Percentiles rank a stretch among this genome's conserved stretches.
phyloP scores from a whole-genome alignment of 2,329 filamentous ascomycete genomes.

The Xenoacremonium recifei region DNA sequence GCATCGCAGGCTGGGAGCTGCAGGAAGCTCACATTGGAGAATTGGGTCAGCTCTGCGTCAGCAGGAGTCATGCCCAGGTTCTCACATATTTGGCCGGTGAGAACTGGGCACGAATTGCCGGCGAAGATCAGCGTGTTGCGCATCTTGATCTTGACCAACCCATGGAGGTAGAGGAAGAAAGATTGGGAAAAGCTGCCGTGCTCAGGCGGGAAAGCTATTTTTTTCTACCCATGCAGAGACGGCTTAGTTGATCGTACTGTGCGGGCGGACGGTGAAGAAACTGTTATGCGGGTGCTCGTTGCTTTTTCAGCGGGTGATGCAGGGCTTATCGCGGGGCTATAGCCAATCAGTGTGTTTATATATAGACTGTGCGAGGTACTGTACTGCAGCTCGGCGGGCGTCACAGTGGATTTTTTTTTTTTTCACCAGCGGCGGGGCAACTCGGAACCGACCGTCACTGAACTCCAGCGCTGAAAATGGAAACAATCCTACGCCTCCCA shows the following conservation, averaged over 20 bases:
- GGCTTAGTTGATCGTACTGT: slow-evolving; percentile 13
- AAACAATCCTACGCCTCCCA: no score
- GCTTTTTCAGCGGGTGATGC: slow-evolving; percentile 1
- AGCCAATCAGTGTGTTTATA: slow-evolving; percentile 2
- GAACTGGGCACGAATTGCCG: slow-evolving; percentile 64
- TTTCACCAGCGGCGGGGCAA: slow-evolving; percentile 21
- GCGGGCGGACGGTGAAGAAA: no score
- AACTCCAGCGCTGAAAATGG: neutral
- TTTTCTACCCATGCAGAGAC: slow-evolving; percentile 18
- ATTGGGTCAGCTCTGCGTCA: slow-evolving; percentile 65
- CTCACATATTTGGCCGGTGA: slow-evolving; percentile 65
- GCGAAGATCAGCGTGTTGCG: slow-evolving; percentile 67
- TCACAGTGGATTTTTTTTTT: slow-evolving; percentile 14
- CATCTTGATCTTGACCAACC: slow-evolving; percentile 50
- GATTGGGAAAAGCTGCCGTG: slow-evolving; percentile 20
- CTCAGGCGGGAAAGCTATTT: slow-evolving; percentile 22
- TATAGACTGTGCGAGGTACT: slow-evolving; percentile 13
- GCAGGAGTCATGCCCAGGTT: slow-evolving; percentile 66
- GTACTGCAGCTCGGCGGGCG: slow-evolving; percentile 4
- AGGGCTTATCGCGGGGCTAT: slow-evolving; percentile 6
- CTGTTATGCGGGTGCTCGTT: neutral
- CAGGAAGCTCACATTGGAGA: slow-evolving; percentile 61
- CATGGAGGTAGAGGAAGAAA: slow-evolving; percentile 24
- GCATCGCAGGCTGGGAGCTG: neutral
- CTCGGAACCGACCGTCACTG: slow-evolving; percentile 13